phyloP scores from a whole-genome alignment of 2,329 filamentous ascomycete species.

The Onygenales sp. region DNA sequence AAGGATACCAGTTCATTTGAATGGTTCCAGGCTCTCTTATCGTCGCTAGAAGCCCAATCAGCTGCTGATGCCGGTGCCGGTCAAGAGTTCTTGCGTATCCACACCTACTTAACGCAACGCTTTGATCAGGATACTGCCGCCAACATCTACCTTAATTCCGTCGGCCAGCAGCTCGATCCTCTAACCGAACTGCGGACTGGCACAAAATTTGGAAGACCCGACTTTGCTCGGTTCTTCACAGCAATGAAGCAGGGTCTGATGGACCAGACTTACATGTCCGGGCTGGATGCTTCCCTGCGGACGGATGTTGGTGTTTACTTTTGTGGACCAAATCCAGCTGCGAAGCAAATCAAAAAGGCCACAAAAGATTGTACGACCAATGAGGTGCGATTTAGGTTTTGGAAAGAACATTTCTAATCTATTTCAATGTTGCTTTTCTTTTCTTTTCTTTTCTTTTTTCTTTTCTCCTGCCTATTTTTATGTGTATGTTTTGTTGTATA shows the following conservation, averaged over 20 bases:
- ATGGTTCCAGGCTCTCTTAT: constrained; percentile 94
- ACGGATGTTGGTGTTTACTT: constrained; percentile 97
- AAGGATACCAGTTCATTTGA: constrained; percentile 93
- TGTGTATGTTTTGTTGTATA: too few relatives aligned
- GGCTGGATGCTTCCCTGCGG: constrained; percentile 63
- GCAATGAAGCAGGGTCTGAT: constrained; percentile 83
- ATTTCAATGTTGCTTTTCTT: neutral
- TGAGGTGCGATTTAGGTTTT: constrained; percentile 91
- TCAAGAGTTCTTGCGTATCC: constrained; percentile 85
- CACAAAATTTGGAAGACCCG: constrained; percentile 90
- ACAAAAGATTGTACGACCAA: constrained; percentile 61
- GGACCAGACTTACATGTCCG: constrained; percentile 74
- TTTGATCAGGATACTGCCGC: constrained; percentile 86
- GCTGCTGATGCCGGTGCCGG: constrained; percentile 50
- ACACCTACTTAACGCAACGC: constrained; percentile 93
- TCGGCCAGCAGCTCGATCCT: constrained; percentile 78
- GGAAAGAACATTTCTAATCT: constrained; percentile 75
- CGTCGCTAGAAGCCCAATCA: constrained; percentile 81
- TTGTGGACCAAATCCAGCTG: constrained; percentile 75
- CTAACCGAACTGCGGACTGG: constrained; percentile 81
- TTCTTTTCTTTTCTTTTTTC: too few relatives aligned
- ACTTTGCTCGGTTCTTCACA: constrained; percentile 71
- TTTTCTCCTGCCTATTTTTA: too few relatives aligned
- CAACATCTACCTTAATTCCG: constrained; percentile 94
- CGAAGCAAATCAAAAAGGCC: constrained; percentile 75